Conservation (phyloP, 2,329 filamentous ascomycete species). For the Zymoseptoria pseudotritici region DNA sequence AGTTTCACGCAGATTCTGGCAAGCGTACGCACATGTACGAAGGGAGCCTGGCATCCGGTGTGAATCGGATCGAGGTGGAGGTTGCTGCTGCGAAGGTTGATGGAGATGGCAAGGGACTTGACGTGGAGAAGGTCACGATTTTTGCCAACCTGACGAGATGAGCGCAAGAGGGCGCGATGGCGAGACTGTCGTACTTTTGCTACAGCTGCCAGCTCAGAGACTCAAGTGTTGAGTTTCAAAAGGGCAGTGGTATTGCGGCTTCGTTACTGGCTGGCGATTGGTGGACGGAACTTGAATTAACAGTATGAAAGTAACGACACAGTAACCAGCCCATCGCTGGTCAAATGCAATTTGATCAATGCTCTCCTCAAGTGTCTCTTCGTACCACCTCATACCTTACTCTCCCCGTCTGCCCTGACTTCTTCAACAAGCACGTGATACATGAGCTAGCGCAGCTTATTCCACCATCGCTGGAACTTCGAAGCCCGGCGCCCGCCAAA, state of each 20-base stretch:
- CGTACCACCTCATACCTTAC: neutral
- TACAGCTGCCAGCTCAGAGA: neutral
- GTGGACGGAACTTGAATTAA: neutral
- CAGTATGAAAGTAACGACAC: neutral
- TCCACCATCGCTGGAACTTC: neutral
- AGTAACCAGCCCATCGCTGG: neutral
- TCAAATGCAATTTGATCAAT: neutral
- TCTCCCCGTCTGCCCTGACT: neutral
- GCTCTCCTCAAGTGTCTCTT: neutral
- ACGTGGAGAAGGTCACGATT: conserved; percentile 71
- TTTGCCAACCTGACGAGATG: conserved; percentile 61
- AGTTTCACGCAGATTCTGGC: conserved; percentile 27
- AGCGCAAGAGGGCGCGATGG: neutral
- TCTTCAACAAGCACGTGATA: neutral
- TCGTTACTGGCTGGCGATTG: neutral
- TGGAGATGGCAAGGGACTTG: conserved; percentile 36
- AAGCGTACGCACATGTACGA: conserved; percentile 64
- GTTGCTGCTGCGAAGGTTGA: conserved; percentile 45
- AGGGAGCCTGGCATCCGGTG: conserved; percentile 59
- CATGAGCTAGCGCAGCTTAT: neutral
- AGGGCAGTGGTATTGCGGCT: no score
- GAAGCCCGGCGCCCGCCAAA: neutral
- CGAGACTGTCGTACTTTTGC: neutral
- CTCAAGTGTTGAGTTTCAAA: neutral
- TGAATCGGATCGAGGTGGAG: conserved; percentile 72